phyloP scores from a whole-genome alignment of 495 filamentous ascomycete genomes.

The Polyplosphaeria fusca region DNA sequence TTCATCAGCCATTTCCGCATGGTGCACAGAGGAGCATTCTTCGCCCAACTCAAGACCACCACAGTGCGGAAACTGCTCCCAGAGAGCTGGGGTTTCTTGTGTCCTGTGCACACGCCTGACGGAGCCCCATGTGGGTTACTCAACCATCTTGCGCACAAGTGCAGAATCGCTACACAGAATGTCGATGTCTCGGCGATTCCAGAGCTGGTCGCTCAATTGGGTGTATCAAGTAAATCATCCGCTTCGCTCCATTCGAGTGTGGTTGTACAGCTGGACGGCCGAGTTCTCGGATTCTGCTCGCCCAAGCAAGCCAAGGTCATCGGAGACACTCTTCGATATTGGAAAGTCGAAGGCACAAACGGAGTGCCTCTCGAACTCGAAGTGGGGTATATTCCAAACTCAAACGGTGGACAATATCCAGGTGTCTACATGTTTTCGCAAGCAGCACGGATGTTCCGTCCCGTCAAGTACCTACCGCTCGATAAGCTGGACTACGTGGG shows the following conservation, averaged over 20 bases:
- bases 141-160: conserved; percentile 95
- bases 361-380: conserved; percentile 80
- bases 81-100: conserved; percentile 97
- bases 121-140: conserved; percentile 90
- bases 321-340: conserved; percentile 79
- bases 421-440: conserved; percentile 91
- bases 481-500: conserved; percentile 84
- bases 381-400: conserved; percentile 84
- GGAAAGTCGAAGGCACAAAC: conserved; percentile 93
- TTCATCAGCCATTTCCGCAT: conserved; percentile 99
- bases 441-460: conserved; percentile 79
- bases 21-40: conserved; percentile 98
- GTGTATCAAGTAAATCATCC: conserved; percentile 67
- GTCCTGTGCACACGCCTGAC: conserved; percentile 96
- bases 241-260: conserved; percentile 75
- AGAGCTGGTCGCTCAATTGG: conserved; percentile 68
- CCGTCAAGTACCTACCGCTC: conserved; percentile 85
- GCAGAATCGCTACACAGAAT: conserved; percentile 72
- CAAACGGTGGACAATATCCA: conserved; percentile 86
- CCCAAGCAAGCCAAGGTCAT: conserved; percentile 75
- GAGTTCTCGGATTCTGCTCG: conserved; percentile 83
- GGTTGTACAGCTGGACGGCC: conserved; percentile 83
- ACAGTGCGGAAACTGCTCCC: conserved; percentile 92
- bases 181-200: conserved; percentile 72
- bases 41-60: conserved; percentile 94